phyloP scores from a whole-genome alignment of 2,329 filamentous ascomycete genomes.

The Sphaerulina populicola region DNA sequence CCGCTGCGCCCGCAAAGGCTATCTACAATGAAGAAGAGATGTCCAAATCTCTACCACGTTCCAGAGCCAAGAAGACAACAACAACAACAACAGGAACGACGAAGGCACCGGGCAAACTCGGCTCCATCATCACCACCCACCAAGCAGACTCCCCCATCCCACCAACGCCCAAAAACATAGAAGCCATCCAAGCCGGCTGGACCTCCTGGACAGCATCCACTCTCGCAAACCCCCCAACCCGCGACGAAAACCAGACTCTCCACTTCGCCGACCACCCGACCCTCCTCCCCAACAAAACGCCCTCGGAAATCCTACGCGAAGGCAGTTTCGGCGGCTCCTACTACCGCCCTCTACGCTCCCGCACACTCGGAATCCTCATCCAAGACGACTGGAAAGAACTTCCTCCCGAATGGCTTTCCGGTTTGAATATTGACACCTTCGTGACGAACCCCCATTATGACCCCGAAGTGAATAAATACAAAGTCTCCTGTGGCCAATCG shows the following conservation, averaged over 20 bases:
- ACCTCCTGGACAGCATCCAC: conserved; percentile 36
- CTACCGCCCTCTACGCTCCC: conserved; percentile 43
- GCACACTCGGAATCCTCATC: conserved; percentile 37
- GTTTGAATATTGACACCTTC: conserved; percentile 35
- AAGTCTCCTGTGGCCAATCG: conserved; percentile 46
- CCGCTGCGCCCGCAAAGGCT: conserved; percentile 33
- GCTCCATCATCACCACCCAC: conserved; percentile 6
- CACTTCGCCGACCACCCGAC: conserved; percentile 39
- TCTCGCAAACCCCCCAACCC: conserved; percentile 35
- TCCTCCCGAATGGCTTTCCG: conserved; percentile 38
- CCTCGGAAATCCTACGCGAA: conserved; percentile 45
- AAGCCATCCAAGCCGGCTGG: conserved; percentile 36
- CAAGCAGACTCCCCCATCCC: conserved; percentile 17
- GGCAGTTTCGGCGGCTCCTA: conserved; percentile 48
- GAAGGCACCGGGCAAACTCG: not conserved
- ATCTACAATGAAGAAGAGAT: conserved; percentile 36
- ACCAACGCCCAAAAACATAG: conserved; percentile 26
- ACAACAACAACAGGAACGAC: not conserved
- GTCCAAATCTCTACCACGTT: conserved; percentile 19
- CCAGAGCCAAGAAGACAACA: conserved; percentile 14
- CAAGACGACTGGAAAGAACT: conserved; percentile 41
- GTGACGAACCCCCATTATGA: conserved; percentile 40
- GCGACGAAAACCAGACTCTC: conserved; percentile 39
- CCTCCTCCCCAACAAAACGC: conserved; percentile 49
- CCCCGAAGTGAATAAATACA: conserved; percentile 46